phyloP scores from a whole-genome alignment of 148 eudicot genomes.

The Diospyros kaki region DNA sequence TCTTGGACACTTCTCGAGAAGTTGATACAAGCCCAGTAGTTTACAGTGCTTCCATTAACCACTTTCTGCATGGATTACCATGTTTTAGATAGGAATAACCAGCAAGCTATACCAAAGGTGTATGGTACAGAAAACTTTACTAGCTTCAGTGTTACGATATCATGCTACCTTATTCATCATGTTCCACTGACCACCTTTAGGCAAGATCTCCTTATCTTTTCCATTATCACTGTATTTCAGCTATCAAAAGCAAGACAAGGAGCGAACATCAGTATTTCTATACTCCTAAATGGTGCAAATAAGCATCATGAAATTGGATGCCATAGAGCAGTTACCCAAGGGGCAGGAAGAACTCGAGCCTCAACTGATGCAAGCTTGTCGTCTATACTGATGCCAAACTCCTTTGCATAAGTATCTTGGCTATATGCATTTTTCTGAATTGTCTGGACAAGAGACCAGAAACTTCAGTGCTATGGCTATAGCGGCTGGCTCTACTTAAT shows the following conservation, averaged over 20 bases:
- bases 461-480: neutral
- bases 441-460: conserved; percentile 35
- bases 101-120: neutral
- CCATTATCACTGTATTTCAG: conserved; percentile 66
- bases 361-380: conserved; percentile 63
- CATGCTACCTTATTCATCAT: conserved; percentile 66
- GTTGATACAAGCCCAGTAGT: conserved; percentile 73
- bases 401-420: conserved; percentile 62
- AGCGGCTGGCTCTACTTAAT: neutral
- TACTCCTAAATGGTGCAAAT: neutral
- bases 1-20: conserved; percentile 72
- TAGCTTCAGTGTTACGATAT: neutral
- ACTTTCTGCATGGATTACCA: conserved; percentile 44
- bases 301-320: neutral
- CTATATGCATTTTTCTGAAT: conserved; percentile 55
- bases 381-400: conserved; percentile 63
- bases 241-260: conserved; percentile 24
- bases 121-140: neutral
- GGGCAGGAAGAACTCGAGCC: conserved; percentile 78
- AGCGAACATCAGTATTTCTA: neutral
- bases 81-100: neutral
- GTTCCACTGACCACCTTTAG: conserved; percentile 84
- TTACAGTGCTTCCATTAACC: conserved; percentile 67
- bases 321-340: conserved; percentile 42
- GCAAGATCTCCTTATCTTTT: conserved; percentile 61